Conservation (phyloP, 805 yeast genomes). For the Kregervanrija pseudodelftensis region DNA sequence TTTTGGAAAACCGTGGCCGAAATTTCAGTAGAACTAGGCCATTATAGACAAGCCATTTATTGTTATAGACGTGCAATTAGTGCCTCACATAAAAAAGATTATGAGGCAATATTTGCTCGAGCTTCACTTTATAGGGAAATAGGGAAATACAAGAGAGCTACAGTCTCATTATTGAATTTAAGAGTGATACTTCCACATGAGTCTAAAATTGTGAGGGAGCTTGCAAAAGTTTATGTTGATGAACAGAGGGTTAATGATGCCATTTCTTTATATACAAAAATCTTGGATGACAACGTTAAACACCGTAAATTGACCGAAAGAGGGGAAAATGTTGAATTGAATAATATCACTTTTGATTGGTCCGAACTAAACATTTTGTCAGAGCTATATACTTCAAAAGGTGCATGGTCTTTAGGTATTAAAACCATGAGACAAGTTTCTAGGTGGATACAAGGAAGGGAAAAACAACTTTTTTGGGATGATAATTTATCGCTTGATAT, state of each 20-base stretch:
- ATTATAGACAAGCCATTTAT: conserved; percentile 67
- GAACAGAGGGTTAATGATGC: conserved; percentile 67
- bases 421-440: conserved; percentile 61
- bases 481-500: conserved; percentile 53
- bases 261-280: conserved; percentile 56
- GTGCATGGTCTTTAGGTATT: conserved; percentile 58
- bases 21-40: conserved; percentile 56
- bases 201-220: conserved; percentile 50
- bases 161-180: conserved; percentile 62
- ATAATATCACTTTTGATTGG: conserved; percentile 66
- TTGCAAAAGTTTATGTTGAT: conserved; percentile 45
- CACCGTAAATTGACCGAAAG: conserved; percentile 25
- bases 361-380: conserved; percentile 78
- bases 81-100: conserved; percentile 36
- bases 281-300: conserved; percentile 52
- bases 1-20: conserved; percentile 78
- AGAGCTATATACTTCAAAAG: conserved; percentile 69
- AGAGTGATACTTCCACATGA: conserved; percentile 52
- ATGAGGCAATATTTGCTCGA: conserved; percentile 54
- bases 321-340: conserved; percentile 19
- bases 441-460: conserved; percentile 76
- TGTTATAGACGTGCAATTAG: conserved; percentile 65
- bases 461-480: conserved; percentile 60
- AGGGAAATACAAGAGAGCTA: conserved; percentile 62
- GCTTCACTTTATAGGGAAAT: conserved; percentile 61